These are phyloP conservation scores for Dothidotthia symphoricarpi DNA, from an alignment of 2,329 filamentous ascomycete genomes.

Conservation along the genomic window DNA sequence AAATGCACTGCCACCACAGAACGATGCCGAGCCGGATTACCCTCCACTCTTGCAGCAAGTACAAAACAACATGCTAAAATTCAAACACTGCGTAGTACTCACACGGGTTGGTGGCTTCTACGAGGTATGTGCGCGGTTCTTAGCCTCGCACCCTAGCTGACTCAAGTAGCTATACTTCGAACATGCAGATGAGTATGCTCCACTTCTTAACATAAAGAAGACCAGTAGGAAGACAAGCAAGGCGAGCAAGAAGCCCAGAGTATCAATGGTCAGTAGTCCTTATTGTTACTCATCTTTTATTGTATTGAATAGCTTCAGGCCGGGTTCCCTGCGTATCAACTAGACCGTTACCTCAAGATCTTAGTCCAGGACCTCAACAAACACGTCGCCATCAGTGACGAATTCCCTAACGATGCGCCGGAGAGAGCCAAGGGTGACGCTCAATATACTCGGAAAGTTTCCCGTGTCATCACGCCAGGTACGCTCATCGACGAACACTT, in stretches of 20 bases:
- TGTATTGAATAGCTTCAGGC: constrained; percentile 54
- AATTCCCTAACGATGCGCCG: constrained; percentile 73
- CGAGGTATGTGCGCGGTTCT: constrained; percentile 53
- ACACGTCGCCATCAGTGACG: constrained; percentile 91
- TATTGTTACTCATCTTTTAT: not conserved
- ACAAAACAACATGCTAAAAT: constrained; percentile 83
- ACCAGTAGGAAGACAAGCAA: constrained; percentile 67
- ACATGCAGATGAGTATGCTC: constrained; percentile 85
- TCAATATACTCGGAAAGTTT: constrained; percentile 80
- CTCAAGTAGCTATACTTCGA: constrained; percentile 74
- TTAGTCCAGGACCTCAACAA: constrained; percentile 87
- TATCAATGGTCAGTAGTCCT: constrained; percentile 70
- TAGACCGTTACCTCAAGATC: constrained; percentile 89
- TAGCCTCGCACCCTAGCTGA: constrained; percentile 12
- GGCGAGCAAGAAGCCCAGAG: constrained; percentile 57
- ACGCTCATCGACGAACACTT: constrained; percentile 98
- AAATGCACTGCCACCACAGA: constrained; percentile 41
- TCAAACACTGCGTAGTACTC: constrained; percentile 84
- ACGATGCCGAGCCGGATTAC: constrained; percentile 60
- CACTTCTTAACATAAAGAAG: constrained; percentile 83
- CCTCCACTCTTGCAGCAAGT: constrained; percentile 89
- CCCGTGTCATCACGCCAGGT: constrained; percentile 87
- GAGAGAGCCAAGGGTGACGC: constrained; percentile 74
- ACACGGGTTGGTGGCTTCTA: constrained; percentile 96
- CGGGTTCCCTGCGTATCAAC: constrained; percentile 88